Evolutionary conservation across 352 stramenopile species (phyloP).

Genomic region (Blastocystis sp.): DNA sequence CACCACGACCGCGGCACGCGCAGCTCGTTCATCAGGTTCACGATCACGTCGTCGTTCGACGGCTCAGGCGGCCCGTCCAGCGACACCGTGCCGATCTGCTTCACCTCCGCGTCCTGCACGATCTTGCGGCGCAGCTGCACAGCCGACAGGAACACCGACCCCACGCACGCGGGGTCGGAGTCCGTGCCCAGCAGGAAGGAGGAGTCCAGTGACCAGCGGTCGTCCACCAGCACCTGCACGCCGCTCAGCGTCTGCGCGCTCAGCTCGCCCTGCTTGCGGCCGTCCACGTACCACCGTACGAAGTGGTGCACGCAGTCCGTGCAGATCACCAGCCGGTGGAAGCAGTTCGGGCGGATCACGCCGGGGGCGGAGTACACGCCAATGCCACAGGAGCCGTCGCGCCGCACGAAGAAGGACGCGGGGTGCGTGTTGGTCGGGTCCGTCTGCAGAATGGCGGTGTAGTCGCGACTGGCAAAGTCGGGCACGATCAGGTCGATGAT

Average conservation of each 20-base stretch:
- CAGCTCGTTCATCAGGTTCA: conserved; percentile 28
- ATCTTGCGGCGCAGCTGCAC: conserved; percentile 58
- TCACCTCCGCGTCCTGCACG: conserved; percentile 21
- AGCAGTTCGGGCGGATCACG: conserved; percentile 49
- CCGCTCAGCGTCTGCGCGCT: background rate
- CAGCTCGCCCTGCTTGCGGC: conserved; percentile 52
- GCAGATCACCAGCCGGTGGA: conserved; percentile 58
- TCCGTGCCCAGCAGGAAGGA: conserved; percentile 57
- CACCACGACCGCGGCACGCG: conserved; percentile 47
- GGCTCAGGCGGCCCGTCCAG: conserved; percentile 61
- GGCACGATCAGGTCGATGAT: conserved; percentile 59
- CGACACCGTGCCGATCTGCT: conserved; percentile 37
- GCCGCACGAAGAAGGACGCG: conserved; percentile 42
- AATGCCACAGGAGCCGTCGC: conserved; percentile 57
- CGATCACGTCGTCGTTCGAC: conserved; percentile 53
- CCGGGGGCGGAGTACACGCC: conserved; percentile 47
- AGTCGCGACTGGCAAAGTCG: conserved; percentile 5
- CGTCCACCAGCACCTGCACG: conserved; percentile 38
- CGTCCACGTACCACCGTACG: conserved; percentile 58
- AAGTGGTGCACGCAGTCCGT: conserved; percentile 7
- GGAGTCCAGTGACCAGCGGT: conserved; percentile 61
- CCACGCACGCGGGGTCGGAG: conserved; percentile 23
- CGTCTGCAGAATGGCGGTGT: conserved; percentile 57
- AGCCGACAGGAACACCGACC: conserved; percentile 19
- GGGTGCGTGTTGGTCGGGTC: conserved; percentile 61